Base-by-base conservation (phyloP, 495 filamentous ascomycete genomes). In the Lepidopterella palustris region DNA sequence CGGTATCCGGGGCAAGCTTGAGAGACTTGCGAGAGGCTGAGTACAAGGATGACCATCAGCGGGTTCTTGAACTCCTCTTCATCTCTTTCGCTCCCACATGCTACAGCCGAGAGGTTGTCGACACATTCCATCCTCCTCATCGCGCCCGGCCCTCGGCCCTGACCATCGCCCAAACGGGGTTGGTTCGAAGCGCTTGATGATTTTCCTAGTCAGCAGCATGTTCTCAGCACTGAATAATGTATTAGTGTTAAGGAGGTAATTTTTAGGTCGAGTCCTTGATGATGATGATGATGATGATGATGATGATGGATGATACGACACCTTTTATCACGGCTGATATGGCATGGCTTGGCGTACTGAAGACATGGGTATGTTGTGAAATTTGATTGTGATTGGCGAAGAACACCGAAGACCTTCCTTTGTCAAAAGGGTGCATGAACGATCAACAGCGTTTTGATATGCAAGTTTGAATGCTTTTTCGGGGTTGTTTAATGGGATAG, bases 1-100 rank as follows among this genome's bases (percentile, higher is more conserved):
- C 42, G 73, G 73, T 13, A 71, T 76, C 53, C 60, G 70, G 26
- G 50, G 62, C 10, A 76, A 76, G 60, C 65, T 76, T 40, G 67
- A 71, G 45, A 64, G 61, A 39, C 60, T 75, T 5, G 58, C 66
- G 5, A 60, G 65, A 47, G 35, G 35, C 3, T 42, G 35, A 42
- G 35, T 18, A 18, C 35, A 4, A 3, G 3, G 35, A 42, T 15
- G 35, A 10, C 10, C 18, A 11, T 10, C 35, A 13, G 35, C 13
- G 35, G 35, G 35, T 11, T 42, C 18, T 18, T 28, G 23, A 10
- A 3, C 29, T 25, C 10, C 26, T 8, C 53, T 20, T 31, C 21
- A 31, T 27, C 39, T 31, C 4, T 53, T 55, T n/a, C 18, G 24
- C 4, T 35, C 6, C 27, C 39, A 45, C 35, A 8, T 5, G 18